phyloP scores from a whole-genome alignment of 306 rosid genomes.

The Phaseolus lunatus region DNA sequence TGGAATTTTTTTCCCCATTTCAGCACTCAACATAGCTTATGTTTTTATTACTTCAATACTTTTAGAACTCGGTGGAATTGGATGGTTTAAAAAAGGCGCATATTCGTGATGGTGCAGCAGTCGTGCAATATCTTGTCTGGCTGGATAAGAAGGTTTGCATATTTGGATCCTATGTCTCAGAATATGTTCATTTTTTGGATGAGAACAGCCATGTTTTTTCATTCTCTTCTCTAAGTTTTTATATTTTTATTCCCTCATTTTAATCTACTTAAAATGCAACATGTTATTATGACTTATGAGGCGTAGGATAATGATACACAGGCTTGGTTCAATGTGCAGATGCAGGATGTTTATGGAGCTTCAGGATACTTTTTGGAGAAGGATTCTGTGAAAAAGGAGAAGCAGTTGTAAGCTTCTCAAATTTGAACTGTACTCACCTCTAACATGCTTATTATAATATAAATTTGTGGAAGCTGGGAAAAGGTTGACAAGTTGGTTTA shows the following conservation, averaged over 20 bases:
- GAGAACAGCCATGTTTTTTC: conserved; percentile 4
- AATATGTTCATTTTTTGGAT: conserved; percentile 22
- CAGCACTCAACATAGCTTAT: conserved; percentile 4
- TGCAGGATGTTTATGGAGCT: conserved; percentile 91
- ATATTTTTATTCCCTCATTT: background rate
- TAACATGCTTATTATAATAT: conserved; percentile 1
- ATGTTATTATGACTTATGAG: conserved; percentile 17
- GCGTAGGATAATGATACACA: conserved; percentile 39
- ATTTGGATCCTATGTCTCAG: conserved; percentile 38
- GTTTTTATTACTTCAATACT: conserved; percentile 34
- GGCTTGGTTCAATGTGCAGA: conserved; percentile 64
- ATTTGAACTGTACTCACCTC: conserved; percentile 8
- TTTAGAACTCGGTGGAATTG: conserved; percentile 86
- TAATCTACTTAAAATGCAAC: background rate
- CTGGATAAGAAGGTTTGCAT: conserved; percentile 77
- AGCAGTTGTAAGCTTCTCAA: conserved; percentile 56
- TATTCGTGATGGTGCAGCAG: conserved; percentile 95
- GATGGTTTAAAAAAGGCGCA: conserved; percentile 87
- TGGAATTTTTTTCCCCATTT: background rate
- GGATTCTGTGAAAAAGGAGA: conserved; percentile 55
- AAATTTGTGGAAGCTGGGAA: conserved; percentile 3
- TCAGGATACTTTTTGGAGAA: conserved; percentile 87
- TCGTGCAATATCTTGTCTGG: conserved; percentile 96
- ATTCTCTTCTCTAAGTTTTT: conserved; percentile 9
- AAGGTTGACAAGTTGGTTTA: conserved; percentile 19